These are phyloP conservation scores for Colletotrichum nymphaeae DNA, from an alignment of 2,329 filamentous ascomycete genomes.

Conservation along the genomic window DNA sequence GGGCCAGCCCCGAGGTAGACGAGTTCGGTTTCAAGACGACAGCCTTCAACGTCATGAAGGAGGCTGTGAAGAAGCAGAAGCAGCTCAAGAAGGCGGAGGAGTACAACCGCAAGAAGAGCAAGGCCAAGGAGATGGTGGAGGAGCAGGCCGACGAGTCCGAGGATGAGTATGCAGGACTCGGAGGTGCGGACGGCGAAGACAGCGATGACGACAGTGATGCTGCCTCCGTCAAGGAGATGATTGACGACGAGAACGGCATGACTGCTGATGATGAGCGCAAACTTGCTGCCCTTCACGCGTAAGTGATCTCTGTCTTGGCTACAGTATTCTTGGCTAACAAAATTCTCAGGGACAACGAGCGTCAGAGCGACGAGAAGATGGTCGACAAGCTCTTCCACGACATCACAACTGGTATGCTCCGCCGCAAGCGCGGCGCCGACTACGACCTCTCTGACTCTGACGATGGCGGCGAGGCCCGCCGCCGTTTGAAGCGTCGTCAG, in stretches of 20 bases:
- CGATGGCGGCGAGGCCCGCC: conserved; percentile 82
- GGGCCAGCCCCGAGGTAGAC: conserved; percentile 41
- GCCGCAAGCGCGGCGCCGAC: conserved; percentile 84
- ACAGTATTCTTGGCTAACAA: conserved; percentile 17
- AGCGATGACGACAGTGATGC: conserved; percentile 80
- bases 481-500: conserved; percentile 85
- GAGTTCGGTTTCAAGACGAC: conserved; percentile 52
- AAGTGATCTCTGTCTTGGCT: conserved; percentile 56
- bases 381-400: conserved; percentile 94
- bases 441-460: conserved; percentile 92
- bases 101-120: conserved; percentile 88
- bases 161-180: conserved; percentile 95
- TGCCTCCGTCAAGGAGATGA: conserved; percentile 83
- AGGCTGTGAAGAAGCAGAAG: conserved; percentile 67
- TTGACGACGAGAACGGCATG: conserved; percentile 84
- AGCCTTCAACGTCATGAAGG: conserved; percentile 79
- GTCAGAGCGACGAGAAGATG: conserved; percentile 84
- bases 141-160: conserved; percentile 98
- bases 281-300: conserved; percentile 90
- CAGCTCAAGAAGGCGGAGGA: conserved; percentile 62
- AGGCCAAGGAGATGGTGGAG: conserved; percentile 87
- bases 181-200: conserved; percentile 89
- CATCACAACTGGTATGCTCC: conserved; percentile 87
- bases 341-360: conserved; percentile 76
- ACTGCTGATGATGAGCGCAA: conserved; percentile 79